Base-by-base conservation (phyloP, 495 filamentous ascomycete species). In the Oidiodendron maius region DNA sequence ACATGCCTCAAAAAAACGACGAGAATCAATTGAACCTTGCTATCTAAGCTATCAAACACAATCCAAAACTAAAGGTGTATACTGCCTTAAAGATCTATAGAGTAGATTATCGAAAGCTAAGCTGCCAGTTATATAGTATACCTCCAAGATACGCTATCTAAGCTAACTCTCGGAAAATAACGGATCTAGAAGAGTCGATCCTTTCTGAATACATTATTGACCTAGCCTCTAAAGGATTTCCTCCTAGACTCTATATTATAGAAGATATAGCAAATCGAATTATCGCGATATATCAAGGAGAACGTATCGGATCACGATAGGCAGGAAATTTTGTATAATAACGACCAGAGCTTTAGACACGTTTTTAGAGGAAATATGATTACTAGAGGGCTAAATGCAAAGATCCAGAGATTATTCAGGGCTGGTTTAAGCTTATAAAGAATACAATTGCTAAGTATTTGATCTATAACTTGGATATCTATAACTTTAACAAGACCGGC, bases 401-500 rank as follows among this genome's bases (percentile, higher is more conserved):
- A n/a, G n/a, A n/a, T n/a, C n/a, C n/a, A n/a, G n/a, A n/a, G n/a
- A n/a, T n/a, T n/a, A n/a, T n/a, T n/a, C n/a, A n/a, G n/a, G n/a
- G n/a, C n/a, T n/a, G n/a, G n/a, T n/a, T n/a, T n/a, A n/a, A n/a
- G n/a, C n/a, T n/a, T n/a, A n/a, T n/a, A n/a, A n/a, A n/a, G n/a
- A n/a, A n/a, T n/a, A n/a, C n/a, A n/a, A n/a, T n/a, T n/a, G n/a
- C n/a, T n/a, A n/a, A n/a, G n/a, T n/a, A n/a, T n/a, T n/a, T n/a
- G 4, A 48, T 54, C 34, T 25, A 15, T 10, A 38, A 54, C 11
- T 15, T n/a, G 41, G 51, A 56, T 44, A 54, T 52, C 9, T 54
- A 54, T 38, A 57, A 56, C 45, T 57, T 59, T 38, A 40, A 45
- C 38, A 37, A 49, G 35, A 44, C 28, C 15, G 40, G 48, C 41